These are phyloP conservation scores for Cladophialophora psammophila DNA, from an alignment of 2,329 filamentous ascomycete genomes.

Conservation along the genomic window DNA sequence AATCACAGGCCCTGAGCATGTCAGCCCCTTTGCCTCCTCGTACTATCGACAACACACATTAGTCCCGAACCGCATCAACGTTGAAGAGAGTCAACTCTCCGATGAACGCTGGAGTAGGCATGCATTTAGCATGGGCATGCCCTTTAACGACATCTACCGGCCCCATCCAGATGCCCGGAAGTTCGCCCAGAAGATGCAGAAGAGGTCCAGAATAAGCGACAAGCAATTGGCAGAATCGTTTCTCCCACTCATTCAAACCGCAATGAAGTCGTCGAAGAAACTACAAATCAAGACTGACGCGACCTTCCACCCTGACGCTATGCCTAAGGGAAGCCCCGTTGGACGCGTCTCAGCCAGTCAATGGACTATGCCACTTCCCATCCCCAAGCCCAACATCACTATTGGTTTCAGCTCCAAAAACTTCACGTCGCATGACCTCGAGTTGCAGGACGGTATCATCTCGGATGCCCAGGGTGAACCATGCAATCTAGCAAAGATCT, in stretches of 20 bases:
- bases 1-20: neutral
- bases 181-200: slow-evolving; percentile 29
- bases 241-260: slow-evolving; percentile 26
- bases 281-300: slow-evolving; percentile 22
- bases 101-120: slow-evolving; percentile 29
- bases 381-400: slow-evolving; percentile 30
- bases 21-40: slow-evolving; percentile 5
- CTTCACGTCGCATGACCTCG: slow-evolving; percentile 27
- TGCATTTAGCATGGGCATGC: slow-evolving; percentile 32
- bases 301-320: slow-evolving; percentile 29
- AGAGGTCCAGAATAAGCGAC: slow-evolving; percentile 21
- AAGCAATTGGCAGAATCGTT: slow-evolving; percentile 21
- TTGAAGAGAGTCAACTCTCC: slow-evolving; percentile 20
- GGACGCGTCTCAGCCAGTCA: slow-evolving; percentile 14
- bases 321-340: slow-evolving; percentile 17
- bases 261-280: slow-evolving; percentile 22
- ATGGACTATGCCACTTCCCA: slow-evolving; percentile 29
- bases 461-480: slow-evolving; percentile 26
- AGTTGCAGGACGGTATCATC: slow-evolving; percentile 35
- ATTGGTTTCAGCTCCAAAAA: slow-evolving; percentile 30
- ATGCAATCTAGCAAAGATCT: slow-evolving; percentile 33
- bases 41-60: slow-evolving; percentile 28
- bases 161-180: slow-evolving; percentile 25
- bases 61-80: slow-evolving; percentile 26
- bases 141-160: slow-evolving; percentile 22